These are phyloP conservation scores for Arachis hypogaea DNA, from an alignment of 306 rosid species.

Conservation along the genomic window DNA sequence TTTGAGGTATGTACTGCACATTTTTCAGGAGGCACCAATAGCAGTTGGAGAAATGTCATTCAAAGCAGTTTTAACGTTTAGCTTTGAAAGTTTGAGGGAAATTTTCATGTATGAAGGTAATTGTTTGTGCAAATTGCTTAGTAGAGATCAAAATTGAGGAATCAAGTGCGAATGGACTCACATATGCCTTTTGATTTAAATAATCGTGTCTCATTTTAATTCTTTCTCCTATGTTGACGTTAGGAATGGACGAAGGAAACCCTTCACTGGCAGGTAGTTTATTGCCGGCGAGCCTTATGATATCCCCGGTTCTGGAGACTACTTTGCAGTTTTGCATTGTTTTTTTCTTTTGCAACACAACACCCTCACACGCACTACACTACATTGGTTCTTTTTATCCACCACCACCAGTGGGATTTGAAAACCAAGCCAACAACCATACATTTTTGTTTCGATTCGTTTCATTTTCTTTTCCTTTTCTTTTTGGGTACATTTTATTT, in stretches of 20 bases:
- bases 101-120: not conserved
- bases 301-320: not conserved
- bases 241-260: not conserved
- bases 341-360: no score
- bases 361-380: no score
- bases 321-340: no score
- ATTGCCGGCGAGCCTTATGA: not conserved
- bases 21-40: conserved; percentile 6
- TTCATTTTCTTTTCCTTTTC: no score
- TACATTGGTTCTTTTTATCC: no score
- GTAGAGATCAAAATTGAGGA: conserved; percentile 5
- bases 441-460: no score
- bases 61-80: not conserved
- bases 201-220: not conserved
- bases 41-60: not conserved
- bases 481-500: no score
- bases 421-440: no score
- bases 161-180: not conserved
- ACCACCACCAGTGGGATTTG: no score
- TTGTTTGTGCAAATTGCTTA: not conserved
- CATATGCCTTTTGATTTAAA: not conserved
- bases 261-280: not conserved
- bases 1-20: conserved; percentile 3
- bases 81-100: not conserved
- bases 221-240: not conserved